Percentiles rank a stretch among this genome's conserved stretches.
Evolutionary conservation across 129 eudicot species (phyloP).

Genomic region (Erigeron canadensis): DNA sequence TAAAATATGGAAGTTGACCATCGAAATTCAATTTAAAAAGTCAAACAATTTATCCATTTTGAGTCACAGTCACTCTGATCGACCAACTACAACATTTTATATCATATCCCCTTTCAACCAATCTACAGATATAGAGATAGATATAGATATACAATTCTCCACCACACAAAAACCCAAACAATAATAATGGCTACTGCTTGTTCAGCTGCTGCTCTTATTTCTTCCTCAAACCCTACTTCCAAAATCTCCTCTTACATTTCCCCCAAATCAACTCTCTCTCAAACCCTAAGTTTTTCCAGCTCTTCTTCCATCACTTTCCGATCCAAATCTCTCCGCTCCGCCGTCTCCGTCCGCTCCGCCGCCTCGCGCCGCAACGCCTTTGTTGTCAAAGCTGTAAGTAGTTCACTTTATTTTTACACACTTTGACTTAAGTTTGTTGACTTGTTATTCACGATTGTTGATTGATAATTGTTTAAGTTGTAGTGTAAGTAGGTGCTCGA

Average conservation of each 20-base stretch:
- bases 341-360: conserved; percentile 36
- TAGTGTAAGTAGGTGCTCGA: not conserved
- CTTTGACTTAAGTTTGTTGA: not conserved
- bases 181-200: conserved; percentile 29
- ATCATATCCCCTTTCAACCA: no score
- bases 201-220: conserved; percentile 45
- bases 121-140: no score
- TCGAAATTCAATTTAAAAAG: no score
- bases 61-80: no score
- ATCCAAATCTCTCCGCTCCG: conserved; percentile 38
- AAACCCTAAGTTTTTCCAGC: conserved; percentile 38
- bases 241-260: conserved; percentile 36
- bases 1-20: no score
- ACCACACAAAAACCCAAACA: no score
- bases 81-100: no score
- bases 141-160: no score
- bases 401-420: not conserved
- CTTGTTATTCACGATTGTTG: not conserved
- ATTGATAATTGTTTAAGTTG: not conserved
- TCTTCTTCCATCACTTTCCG: conserved; percentile 46
- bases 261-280: conserved; percentile 38
- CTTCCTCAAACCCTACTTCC: conserved; percentile 49
- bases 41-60: no score
- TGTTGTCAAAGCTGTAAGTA: conserved; percentile 71
- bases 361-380: conserved; percentile 39